Conservation (phyloP, 345 rosid species). For the Murraya koenigii region DNA sequence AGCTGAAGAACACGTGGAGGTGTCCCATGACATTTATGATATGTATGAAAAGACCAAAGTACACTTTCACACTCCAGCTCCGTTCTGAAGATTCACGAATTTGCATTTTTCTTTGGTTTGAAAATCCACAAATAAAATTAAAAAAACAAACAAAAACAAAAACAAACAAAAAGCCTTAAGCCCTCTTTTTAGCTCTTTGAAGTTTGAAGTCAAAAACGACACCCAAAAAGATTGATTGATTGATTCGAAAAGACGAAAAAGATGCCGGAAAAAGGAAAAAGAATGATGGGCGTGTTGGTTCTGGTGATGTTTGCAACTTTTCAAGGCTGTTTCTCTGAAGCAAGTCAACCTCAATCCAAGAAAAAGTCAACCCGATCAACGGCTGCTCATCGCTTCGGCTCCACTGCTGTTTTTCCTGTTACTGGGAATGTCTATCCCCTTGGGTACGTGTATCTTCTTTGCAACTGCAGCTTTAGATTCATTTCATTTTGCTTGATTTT, state of each 20-base stretch:
- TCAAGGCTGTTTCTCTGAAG: conserved; percentile 28
- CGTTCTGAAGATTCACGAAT: neutral
- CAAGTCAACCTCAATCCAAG: conserved; percentile 20
- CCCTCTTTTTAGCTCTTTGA: neutral
- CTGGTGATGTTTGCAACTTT: conserved; percentile 22
- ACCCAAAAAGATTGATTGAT: neutral
- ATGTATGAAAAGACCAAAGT: neutral
- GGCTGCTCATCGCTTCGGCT: conserved; percentile 18
- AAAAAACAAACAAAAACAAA: no score
- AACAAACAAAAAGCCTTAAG: neutral
- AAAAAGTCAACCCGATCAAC: conserved; percentile 22
- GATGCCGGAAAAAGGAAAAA: conserved; percentile 20
- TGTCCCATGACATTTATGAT: neutral
- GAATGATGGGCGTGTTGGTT: neutral
- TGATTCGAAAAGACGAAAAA: neutral
- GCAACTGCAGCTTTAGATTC: neutral
- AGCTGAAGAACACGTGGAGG: neutral
- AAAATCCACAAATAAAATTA: no score
- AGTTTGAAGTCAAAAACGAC: no score
- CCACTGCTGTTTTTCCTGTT: conserved; percentile 62
- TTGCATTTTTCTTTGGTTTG: neutral
- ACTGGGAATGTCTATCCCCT: conserved; percentile 88
- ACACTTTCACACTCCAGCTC: neutral
- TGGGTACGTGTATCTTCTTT: conserved; percentile 47
- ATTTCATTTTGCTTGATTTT: neutral